Evolutionary conservation across 208 protist species (phyloP).

Genomic region (Trypanosoma congolense): DNA sequence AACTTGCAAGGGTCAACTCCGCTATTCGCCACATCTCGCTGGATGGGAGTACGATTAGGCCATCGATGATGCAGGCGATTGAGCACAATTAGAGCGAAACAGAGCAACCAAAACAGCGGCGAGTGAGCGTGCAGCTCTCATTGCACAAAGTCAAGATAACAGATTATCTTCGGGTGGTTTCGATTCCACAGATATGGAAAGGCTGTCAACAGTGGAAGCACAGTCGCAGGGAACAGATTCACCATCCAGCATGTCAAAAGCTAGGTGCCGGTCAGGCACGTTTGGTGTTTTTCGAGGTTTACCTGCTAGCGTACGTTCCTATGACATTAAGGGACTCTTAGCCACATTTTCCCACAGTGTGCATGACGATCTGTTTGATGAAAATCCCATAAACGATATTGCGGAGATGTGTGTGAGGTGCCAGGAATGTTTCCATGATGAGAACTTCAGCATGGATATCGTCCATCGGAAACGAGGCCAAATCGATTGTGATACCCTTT

Average conservation of each 20-base stretch:
- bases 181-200: too few species aligned
- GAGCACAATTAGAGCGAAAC: constrained; percentile 57
- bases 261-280: too few species aligned
- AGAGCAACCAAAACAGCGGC: constrained; percentile 9
- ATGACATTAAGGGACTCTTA: constrained; percentile 37
- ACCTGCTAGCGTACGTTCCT: constrained; percentile 27
- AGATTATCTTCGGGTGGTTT: neutral
- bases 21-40: constrained; percentile 66
- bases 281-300: too few species aligned
- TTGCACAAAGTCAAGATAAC: neutral
- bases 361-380: constrained; percentile 61
- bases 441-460: constrained; percentile 61
- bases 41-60: constrained; percentile 46
- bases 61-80: constrained; percentile 44
- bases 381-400: constrained; percentile 43
- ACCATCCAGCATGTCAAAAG: too few species aligned
- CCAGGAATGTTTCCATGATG: constrained; percentile 60
- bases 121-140: neutral
- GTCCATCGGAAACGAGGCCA: constrained; percentile 33
- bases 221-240: too few species aligned
- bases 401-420: constrained; percentile 36
- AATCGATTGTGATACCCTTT: constrained; percentile 35
- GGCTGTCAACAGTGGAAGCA: too few species aligned
- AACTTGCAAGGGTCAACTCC: constrained; percentile 55
- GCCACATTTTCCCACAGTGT: constrained; percentile 26